These are phyloP conservation scores for Posidonia australis DNA, from an alignment of 106 monocot genomes.

Conservation along the genomic window DNA sequence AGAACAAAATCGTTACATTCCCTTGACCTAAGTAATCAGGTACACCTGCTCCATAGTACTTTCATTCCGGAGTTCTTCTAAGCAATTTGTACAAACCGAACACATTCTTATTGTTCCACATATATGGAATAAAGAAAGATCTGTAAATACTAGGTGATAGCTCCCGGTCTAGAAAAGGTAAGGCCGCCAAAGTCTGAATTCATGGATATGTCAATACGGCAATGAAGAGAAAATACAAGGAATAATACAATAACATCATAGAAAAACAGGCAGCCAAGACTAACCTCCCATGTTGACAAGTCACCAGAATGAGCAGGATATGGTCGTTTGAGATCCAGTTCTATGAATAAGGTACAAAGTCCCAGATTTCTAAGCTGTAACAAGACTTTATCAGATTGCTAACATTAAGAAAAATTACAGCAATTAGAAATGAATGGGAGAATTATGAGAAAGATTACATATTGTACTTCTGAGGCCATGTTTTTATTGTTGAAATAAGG, in stretches of 20 bases:
- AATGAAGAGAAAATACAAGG: background rate
- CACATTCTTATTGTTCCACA: slow-evolving; percentile 67
- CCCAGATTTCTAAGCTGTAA: slow-evolving; percentile 58
- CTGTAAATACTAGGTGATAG: slow-evolving; percentile 67
- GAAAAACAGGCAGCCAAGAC: background rate
- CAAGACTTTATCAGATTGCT: background rate
- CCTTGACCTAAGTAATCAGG: too few relatives aligned
- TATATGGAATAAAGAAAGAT: slow-evolving; percentile 86
- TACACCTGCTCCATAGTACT: background rate
- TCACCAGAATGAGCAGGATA: slow-evolving; percentile 64
- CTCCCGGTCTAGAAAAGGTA: slow-evolving; percentile 80
- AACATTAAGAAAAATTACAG: background rate
- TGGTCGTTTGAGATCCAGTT: slow-evolving; percentile 79
- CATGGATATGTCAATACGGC: background rate
- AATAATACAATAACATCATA: background rate
- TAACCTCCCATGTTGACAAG: slow-evolving; percentile 91
- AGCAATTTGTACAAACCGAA: slow-evolving; percentile 94
- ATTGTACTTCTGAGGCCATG: slow-evolving; percentile 77
- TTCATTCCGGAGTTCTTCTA: slow-evolving; percentile 26
- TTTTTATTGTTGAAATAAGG: slow-evolving; percentile 92
- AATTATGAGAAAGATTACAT: slow-evolving; percentile 29
- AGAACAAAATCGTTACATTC: too few relatives aligned
- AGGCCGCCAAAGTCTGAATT: slow-evolving; percentile 67
- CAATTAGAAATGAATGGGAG: background rate
- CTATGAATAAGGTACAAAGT: slow-evolving; percentile 61